Percentiles rank a stretch among this genome's conserved stretches.
phyloP scores from a whole-genome alignment of 208 protist species.

The Leishmania braziliensis region DNA sequence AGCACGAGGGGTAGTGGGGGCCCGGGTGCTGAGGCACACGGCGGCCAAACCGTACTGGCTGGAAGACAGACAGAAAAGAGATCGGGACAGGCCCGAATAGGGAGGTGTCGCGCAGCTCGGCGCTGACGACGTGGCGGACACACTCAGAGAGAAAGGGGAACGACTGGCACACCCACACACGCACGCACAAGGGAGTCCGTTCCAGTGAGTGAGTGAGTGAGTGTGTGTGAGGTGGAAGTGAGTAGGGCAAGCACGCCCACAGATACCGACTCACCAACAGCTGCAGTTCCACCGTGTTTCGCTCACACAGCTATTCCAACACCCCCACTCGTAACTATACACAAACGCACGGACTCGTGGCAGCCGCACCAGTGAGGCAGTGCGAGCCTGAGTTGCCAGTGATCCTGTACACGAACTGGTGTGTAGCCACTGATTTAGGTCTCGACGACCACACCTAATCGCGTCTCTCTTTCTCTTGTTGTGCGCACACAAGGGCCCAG shows the following conservation, averaged over 20 bases:
- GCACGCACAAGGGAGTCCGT: not conserved
- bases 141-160: not conserved
- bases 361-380: not conserved
- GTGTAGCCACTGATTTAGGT: not conserved
- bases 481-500: not conserved
- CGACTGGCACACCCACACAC: not conserved
- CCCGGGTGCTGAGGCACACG: too few relatives aligned
- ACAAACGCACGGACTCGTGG: not conserved
- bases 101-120: not conserved
- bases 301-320: not conserved
- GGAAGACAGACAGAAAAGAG: not conserved
- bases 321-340: not conserved
- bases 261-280: not conserved
- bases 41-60: not conserved
- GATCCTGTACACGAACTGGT: not conserved
- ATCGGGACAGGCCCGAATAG: not conserved
- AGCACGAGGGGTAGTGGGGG: not conserved
- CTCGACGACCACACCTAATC: not conserved
- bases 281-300: not conserved
- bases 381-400: too few relatives aligned
- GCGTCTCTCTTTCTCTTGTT: not conserved
- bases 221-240: not conserved
- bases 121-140: too few relatives aligned
- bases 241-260: not conserved
- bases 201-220: not conserved